Evolutionary conservation across 2,329 filamentous ascomycete genomes (phyloP).

Genomic region (Tolypocladium ovalisporum): DNA sequence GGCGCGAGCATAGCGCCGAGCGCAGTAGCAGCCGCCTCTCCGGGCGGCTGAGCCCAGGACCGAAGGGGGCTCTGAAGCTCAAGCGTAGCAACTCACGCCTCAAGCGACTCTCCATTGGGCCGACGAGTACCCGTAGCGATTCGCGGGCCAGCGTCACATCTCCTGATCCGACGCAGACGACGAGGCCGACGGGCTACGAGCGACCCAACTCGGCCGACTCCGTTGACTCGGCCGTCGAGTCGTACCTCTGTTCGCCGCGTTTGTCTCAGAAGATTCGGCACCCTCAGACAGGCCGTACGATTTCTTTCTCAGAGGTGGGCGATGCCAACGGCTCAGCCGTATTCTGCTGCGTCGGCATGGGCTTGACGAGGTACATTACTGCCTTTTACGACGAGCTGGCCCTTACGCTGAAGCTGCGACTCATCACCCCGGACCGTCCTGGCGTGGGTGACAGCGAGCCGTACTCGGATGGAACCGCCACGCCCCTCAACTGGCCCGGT

Average conservation of each 20-base stretch:
- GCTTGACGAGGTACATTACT: constrained; percentile 86
- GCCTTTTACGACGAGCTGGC: constrained; percentile 97
- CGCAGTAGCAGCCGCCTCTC: constrained; percentile 32
- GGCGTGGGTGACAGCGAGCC: constrained; percentile 87
- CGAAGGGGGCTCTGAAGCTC: constrained; percentile 28
- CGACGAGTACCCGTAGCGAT: constrained; percentile 29
- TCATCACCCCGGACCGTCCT: constrained; percentile 90
- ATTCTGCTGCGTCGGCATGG: constrained; percentile 97
- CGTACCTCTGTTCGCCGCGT: constrained; percentile 72
- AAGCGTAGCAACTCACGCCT: constrained; percentile 49
- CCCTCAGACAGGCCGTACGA: constrained; percentile 73
- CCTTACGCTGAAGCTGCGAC: constrained; percentile 70
- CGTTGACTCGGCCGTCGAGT: constrained; percentile 76
- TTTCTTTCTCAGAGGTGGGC: constrained; percentile 94
- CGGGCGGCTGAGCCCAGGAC: constrained; percentile 37
- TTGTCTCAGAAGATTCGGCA: constrained; percentile 82
- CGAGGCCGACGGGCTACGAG: constrained; percentile 47
- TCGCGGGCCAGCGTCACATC: constrained; percentile 18
- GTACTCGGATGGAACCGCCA: constrained; percentile 71
- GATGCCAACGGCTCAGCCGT: constrained; percentile 86
- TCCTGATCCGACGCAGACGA: constrained; percentile 15
- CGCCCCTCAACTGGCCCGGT: constrained; percentile 91
- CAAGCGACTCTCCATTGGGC: constrained; percentile 44
- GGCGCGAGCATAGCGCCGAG: constrained; percentile 39
- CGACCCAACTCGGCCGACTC: constrained; percentile 73